Conservation (phyloP, 2,329 filamentous ascomycete species). For the Diaporthe humulicola region DNA sequence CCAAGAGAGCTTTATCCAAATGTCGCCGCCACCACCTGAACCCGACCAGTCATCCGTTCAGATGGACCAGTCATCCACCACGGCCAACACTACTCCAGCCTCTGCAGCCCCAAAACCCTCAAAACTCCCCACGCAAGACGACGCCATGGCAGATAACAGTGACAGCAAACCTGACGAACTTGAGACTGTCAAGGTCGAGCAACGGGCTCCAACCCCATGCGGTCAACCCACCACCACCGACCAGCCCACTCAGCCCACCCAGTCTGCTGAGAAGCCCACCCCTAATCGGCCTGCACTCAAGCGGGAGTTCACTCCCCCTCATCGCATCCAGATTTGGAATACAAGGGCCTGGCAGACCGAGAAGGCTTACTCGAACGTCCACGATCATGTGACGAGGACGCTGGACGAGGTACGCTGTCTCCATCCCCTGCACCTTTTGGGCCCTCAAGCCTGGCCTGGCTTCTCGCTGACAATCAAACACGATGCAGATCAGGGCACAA, state of each 20-base stretch:
- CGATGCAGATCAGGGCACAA: background rate
- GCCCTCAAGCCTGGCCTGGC: background rate
- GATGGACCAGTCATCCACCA: background rate
- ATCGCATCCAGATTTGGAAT: background rate
- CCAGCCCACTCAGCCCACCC: background rate
- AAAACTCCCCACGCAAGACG: background rate
- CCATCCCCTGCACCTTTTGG: too few relatives aligned
- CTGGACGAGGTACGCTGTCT: background rate
- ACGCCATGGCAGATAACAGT: background rate
- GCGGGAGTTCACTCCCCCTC: slow-evolving; percentile 4
- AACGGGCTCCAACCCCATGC: background rate
- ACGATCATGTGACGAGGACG: background rate
- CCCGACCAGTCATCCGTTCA: background rate
- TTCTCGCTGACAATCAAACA: background rate
- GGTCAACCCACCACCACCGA: background rate
- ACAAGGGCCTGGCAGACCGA: background rate
- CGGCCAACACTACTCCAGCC: background rate
- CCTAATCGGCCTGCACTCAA: background rate
- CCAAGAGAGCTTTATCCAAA: background rate
- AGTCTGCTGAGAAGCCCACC: background rate
- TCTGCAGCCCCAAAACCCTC: too few relatives aligned
- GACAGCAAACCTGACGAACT: background rate
- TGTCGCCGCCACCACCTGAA: too few relatives aligned
- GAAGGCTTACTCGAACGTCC: background rate
- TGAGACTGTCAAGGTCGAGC: background rate